Evolutionary conservation across 768 basidiomycete genomes (phyloP).

Genomic region (Mrakia gelida): DNA sequence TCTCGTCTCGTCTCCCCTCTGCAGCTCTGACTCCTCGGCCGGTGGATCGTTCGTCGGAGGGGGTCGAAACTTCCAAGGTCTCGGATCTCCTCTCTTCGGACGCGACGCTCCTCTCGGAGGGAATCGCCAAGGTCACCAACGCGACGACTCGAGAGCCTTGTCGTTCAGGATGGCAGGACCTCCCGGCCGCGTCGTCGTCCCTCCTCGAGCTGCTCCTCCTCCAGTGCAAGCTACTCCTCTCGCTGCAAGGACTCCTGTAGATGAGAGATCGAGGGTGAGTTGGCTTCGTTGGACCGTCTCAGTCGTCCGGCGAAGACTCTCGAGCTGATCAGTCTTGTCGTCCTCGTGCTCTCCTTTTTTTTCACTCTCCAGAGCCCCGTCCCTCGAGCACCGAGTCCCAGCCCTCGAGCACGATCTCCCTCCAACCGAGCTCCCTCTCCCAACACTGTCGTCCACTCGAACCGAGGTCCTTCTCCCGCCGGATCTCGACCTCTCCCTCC

Average conservation of each 20-base stretch:
- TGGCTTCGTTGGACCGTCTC: too few species aligned
- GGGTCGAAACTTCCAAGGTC: not conserved
- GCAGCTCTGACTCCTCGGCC: not conserved
- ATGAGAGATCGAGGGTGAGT: constrained; percentile 1
- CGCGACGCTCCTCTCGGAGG: not conserved
- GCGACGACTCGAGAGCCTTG: not conserved
- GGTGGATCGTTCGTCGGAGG: not conserved
- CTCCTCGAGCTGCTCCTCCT: not conserved
- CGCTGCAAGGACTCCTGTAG: not conserved
- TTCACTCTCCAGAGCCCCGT: not conserved
- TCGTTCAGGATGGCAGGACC: constrained; percentile 6
- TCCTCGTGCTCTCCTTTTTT: too few species aligned
- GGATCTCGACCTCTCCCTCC: not conserved
- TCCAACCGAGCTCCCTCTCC: not conserved
- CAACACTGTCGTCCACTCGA: not conserved
- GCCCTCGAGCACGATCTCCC: not conserved
- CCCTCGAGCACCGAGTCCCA: not conserved
- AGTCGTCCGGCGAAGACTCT: too few species aligned
- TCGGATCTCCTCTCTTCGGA: constrained; percentile 10
- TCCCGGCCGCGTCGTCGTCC: not conserved
- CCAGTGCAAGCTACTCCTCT: not conserved
- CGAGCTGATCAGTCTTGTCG: not conserved
- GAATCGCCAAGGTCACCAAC: not conserved
- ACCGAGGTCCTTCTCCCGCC: not conserved
- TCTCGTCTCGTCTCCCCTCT: not conserved